Conservation (phyloP, 2,329 filamentous ascomycete genomes). For the Paramyrothecium roridum region DNA sequence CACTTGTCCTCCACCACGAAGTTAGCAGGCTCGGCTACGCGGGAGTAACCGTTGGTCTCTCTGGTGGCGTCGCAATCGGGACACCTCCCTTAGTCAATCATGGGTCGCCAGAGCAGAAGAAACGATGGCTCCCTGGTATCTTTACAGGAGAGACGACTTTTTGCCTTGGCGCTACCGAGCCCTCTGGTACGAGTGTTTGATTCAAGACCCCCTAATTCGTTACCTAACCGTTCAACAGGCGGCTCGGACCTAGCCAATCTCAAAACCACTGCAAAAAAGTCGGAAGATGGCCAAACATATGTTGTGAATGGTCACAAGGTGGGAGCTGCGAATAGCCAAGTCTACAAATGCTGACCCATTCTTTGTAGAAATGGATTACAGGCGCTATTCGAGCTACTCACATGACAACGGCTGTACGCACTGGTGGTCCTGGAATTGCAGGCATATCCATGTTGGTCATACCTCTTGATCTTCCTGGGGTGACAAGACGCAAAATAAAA, state of each 20-base stretch:
- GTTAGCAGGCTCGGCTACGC: background rate
- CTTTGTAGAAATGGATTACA: conserved; percentile 58
- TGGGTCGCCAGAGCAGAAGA: background rate
- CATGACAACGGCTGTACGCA: conserved; percentile 60
- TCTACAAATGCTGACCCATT: too few relatives aligned
- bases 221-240: background rate
- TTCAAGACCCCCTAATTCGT: background rate
- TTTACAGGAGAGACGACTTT: background rate
- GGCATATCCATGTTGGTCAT: conserved; percentile 58
- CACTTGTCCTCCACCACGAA: background rate
- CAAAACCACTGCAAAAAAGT: background rate
- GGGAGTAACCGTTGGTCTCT: background rate
- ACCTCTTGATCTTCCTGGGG: conserved; percentile 42
- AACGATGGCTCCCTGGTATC: background rate
- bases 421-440: conserved; percentile 46
- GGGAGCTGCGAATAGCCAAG: background rate
- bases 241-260: background rate
- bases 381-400: conserved; percentile 57
- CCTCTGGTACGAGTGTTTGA: background rate
- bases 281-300: background rate
- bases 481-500: conserved; percentile 48
- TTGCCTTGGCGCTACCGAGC: background rate
- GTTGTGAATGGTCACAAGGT: background rate
- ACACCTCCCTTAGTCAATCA: background rate
- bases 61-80: background rate